These are phyloP conservation scores for Panellus pusillus DNA, from an alignment of 768 basidiomycete species.

Conservation along the genomic window DNA sequence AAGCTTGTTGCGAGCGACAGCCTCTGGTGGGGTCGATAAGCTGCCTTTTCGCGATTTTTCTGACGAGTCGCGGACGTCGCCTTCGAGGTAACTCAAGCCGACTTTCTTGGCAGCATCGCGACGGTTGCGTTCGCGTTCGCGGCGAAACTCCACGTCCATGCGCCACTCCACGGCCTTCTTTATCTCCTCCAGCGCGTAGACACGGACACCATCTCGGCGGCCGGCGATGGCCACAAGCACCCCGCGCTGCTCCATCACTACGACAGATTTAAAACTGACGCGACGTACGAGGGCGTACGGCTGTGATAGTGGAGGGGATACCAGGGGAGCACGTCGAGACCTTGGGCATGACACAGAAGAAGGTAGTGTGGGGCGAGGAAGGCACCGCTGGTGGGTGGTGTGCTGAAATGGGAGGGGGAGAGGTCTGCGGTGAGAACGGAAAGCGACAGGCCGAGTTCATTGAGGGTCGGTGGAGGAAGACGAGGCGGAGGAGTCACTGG, in stretches of 20 bases:
- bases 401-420: conserved; percentile 74
- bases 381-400: conserved; percentile 74
- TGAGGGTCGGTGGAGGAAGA: conserved; percentile 68
- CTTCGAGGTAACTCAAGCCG: conserved; percentile 32
- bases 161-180: conserved; percentile 88
- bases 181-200: conserved; percentile 86
- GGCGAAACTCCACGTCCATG: conserved; percentile 73
- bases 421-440: conserved; percentile 66
- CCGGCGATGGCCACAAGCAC: conserved; percentile 91
- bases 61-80: conserved; percentile 38
- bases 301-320: conserved; percentile 69
- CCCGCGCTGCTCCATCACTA: conserved; percentile 90
- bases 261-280: conserved; percentile 82
- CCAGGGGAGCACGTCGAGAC: conserved; percentile 80
- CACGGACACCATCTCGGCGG: conserved; percentile 80
- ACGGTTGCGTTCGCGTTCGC: conserved; percentile 72
- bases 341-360: conserved; percentile 82
- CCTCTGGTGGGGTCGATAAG: conserved; percentile 48
- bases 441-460: conserved; percentile 74
- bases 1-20: conserved; percentile 29
- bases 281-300: conserved; percentile 83
- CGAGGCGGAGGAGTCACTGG: conserved; percentile 70
- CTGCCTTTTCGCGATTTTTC: conserved; percentile 52
- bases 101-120: conserved; percentile 65
- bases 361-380: conserved; percentile 82